Base-by-base conservation (phyloP, 2,329 filamentous ascomycete genomes). In the Byssoonygena ceratinophila region DNA sequence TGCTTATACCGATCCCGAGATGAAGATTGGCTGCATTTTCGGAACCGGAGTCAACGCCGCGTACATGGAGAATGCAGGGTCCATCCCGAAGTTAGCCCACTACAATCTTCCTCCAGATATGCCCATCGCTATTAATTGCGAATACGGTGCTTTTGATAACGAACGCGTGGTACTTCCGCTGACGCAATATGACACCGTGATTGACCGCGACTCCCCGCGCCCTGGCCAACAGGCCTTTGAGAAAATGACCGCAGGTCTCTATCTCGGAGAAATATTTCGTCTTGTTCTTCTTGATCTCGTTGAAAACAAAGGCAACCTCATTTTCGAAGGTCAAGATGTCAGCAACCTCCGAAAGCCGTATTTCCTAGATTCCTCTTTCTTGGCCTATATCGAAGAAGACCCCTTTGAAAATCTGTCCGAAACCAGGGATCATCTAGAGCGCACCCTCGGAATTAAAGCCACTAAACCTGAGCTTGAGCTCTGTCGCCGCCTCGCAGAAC, bases 11-110 rank as follows among this genome's bases (percentile, higher is more conserved):
- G 90, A 98, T 66, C 75, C 83, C 43, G 81, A 83, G 60, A 94
- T 96, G 80, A 89, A 83, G 72, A 92, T 97, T 63, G 92, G 92
- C 52, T 96, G 91, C 71, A 98, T 98, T 66, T 98, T 98, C 64
- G 92, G 92, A 62, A 98, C 92, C 11, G 92, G 92, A 55, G 96
- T 92, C 74, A 98, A 98, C 64, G 92, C 91, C 37, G 92, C 92
- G 36, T 98, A 98, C 74, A 94, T 98, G 85, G 92, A 98, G 71
- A 73, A 94, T 64, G 87, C 81, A 58, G 89, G 88, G 59, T 87
- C 84, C 11, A 88, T 98, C 59, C 91, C 90, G 59, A 98, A 98
- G 77, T 81, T 98, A 51, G 87, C 85, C 9, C 82, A 96, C 72
- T 80, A 94, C 76, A 92, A 94, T 63, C 79, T 97, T 34, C 85